Evolutionary conservation across 2,329 filamentous ascomycete genomes (phyloP), one percentile per base, ranked within the genome.

Genomic region (Neurospora crassa): DNA sequence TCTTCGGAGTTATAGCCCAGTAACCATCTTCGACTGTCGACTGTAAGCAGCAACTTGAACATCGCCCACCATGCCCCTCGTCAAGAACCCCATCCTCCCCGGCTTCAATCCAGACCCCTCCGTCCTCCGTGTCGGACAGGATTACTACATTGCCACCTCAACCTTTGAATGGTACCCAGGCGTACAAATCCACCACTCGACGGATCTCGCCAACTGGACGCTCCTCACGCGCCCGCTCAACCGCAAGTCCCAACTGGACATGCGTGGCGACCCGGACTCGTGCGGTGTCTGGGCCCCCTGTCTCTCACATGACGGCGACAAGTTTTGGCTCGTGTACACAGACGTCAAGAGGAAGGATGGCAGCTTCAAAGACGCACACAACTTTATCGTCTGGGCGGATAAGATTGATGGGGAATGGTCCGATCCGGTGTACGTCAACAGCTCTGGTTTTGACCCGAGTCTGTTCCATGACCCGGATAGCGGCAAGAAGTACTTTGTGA

Each of bases 331-430:
- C 5, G 88, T 90, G 1, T 90, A 89, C 77, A 89, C 88, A 0
- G 87, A 90, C 75, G 88, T 90, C 18, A 90, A 90, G 80, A 87
- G 88, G 74, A 90, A 90, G 77, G 89, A 90, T 74, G 89, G 88
- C 14, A 87, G 85, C 2, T 90, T 89, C 83, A 89, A 89, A 77
- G 88, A 90, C 75, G 84, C 86, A 0, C 88, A 86, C 74, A 90
- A 90, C 75, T 90, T 90, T 76, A 89, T 90, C 71, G 85, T 90
- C 70, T 85, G 77, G 42, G 83, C 86, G 0, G 79, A 83, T 0
- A 74, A 80, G 5, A 86, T 90, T 70, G 83, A 86, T 45, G 88
- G 88, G 0, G 87, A 88, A 0, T 90, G 88, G 88, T 88, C 86
- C 0, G 88, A 90, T 68, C 87, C 88, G 0, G 77, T 87, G 7